Percentiles rank a stretch among this genome's conserved stretches.
phyloP scores from a whole-genome alignment of 2,329 filamentous ascomycete species.

The Penicillium nordicum region DNA sequence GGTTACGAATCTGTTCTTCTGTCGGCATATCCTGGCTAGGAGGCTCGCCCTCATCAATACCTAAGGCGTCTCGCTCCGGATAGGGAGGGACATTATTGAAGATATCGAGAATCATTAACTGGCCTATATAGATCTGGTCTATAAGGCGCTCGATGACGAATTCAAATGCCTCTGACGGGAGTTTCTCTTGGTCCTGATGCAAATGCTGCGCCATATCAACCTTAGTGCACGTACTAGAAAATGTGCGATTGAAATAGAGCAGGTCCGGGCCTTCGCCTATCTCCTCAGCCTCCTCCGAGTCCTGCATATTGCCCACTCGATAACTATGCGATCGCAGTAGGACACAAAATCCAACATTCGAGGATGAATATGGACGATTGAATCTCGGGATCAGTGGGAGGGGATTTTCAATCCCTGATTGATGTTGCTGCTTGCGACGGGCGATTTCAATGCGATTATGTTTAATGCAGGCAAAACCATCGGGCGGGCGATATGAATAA shows the following conservation, averaged over 20 bases:
- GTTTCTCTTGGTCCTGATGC: background rate
- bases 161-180: constrained; percentile 7
- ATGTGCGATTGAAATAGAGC: constrained; percentile 17
- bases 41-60: constrained; percentile 13
- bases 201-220: background rate
- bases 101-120: constrained; percentile 2
- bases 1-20: constrained; percentile 12
- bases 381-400: constrained; percentile 11
- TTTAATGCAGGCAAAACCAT: constrained; percentile 18
- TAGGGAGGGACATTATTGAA: background rate
- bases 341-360: constrained; percentile 11
- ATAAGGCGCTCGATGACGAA: constrained; percentile 4
- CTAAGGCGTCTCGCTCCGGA: constrained; percentile 7
- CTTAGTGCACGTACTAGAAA: constrained; percentile 4
- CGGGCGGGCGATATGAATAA: constrained; percentile 18
- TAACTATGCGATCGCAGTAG: constrained; percentile 17
- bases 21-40: background rate
- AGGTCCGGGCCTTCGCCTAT: constrained; percentile 10
- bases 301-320: constrained; percentile 6
- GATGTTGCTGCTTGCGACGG: constrained; percentile 17
- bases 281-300: background rate
- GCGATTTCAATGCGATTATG: constrained; percentile 16
- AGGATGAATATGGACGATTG: too few species aligned
- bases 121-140: constrained; percentile 12
- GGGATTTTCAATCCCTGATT: constrained; percentile 1